Base-by-base conservation (phyloP, 1,139 yeast species). In the Yamadazyma atlantica region DNA sequence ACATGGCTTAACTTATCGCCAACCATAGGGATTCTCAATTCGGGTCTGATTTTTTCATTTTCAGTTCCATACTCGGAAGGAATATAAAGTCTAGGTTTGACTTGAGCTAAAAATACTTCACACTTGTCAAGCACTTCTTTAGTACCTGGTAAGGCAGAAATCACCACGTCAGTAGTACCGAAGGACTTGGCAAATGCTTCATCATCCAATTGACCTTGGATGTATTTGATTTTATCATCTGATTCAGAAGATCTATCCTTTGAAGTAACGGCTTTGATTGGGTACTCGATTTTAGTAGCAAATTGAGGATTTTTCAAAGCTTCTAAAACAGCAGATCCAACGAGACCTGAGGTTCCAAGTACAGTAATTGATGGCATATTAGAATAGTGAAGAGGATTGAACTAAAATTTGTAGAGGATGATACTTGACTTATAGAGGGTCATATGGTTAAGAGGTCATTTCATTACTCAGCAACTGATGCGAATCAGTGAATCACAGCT, bases 21-120 rank as follows among this genome's bases (percentile, higher is more conserved):
- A 22, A 76, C 51, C 47, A 67, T 62, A 1, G 66, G 68, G 3
- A 69, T 68, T 21, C 64, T 54, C 37, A 48, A 42, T 18, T 44
- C 46, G 12, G 54, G 48, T 10, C 33, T 29, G 18, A 55, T 53
- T 8, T 18, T 30, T 6, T 44, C 51, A 27, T 66, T 43, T 35
- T 78, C 78, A 28, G 64, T 53, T 33, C 87, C 87, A 49, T 75
- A 81, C 50, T 80, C 85, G 3, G 85, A 74, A 25, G 86, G 83
- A 40, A 81, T 68, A 57, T 70, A 80, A 27, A 80, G 49, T 53
- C 75, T 73, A 32, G 80, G 79, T 49, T 65, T 69, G 29, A 70
- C 69, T 12, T 11, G 8, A 7, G 32, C 11, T 29, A 29, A 18
- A 7, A 29, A 29, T 10, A 12, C 7, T 19, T 29, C 32, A 29